These are phyloP conservation scores for Aspergillus incahuasiensis DNA, from an alignment of 495 filamentous ascomycete species.

Conservation along the genomic window DNA sequence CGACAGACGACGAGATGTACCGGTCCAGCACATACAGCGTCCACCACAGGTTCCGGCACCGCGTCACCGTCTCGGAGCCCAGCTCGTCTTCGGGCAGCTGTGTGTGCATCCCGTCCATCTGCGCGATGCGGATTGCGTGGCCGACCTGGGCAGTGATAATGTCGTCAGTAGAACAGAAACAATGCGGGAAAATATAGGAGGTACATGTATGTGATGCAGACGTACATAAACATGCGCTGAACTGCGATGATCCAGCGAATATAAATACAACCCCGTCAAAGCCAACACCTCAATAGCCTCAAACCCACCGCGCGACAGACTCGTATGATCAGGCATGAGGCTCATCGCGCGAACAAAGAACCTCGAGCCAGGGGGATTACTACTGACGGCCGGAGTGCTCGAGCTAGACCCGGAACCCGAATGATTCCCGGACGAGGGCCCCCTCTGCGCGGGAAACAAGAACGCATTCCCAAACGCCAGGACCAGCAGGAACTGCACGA, in stretches of 20 bases:
- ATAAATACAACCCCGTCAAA: slow-evolving; percentile 32
- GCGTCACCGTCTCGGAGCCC: slow-evolving; percentile 21
- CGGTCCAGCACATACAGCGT: slow-evolving; percentile 36
- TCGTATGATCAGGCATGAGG: slow-evolving; percentile 30
- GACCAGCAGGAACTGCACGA: slow-evolving; percentile 35
- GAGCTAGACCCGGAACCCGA: too few relatives aligned
- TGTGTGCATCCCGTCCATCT: slow-evolving; percentile 34
- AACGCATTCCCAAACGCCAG: slow-evolving; percentile 40
- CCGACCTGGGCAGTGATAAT: slow-evolving; percentile 27
- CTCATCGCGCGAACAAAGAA: slow-evolving; percentile 37
- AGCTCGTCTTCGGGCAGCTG: slow-evolving; percentile 31
- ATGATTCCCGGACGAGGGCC: too few relatives aligned
- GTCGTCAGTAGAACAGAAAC: too few relatives aligned
- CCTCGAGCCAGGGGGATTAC: slow-evolving; percentile 28
- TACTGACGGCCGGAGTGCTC: not conserved
- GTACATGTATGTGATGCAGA: not conserved
- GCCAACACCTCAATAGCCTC: slow-evolving; percentile 32
- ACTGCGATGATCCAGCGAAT: slow-evolving; percentile 32
- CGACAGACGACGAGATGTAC: slow-evolving; percentile 33
- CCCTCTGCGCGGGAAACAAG: slow-evolving; percentile 27
- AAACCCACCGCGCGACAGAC: slow-evolving; percentile 25
- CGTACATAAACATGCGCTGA: slow-evolving; percentile 33
- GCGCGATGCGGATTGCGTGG: slow-evolving; percentile 36
- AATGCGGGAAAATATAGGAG: too few relatives aligned
- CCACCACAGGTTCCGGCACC: slow-evolving; percentile 37